Conservation (phyloP, 2,329 filamentous ascomycete species). For the Xylaria polymorpha region DNA sequence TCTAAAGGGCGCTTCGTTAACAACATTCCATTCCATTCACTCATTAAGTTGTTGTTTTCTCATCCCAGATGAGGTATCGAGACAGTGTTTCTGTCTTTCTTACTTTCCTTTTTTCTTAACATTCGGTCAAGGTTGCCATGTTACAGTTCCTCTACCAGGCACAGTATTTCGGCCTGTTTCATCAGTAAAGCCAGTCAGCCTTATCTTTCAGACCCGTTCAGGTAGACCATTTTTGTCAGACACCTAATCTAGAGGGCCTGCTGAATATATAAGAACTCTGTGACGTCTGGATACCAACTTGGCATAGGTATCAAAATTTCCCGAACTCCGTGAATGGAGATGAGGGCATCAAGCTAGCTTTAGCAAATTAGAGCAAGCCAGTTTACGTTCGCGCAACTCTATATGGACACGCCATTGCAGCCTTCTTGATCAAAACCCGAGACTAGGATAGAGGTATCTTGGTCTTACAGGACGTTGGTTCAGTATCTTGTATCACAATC, state of each 20-base stretch:
- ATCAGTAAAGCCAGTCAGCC: conserved; percentile 1
- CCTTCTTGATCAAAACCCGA: conserved; percentile 1
- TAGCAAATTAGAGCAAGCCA: not conserved
- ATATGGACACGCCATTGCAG: conserved; percentile 5
- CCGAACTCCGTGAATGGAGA: conserved; percentile 18
- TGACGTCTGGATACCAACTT: conserved; percentile 9
- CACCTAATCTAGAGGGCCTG: conserved; percentile 1
- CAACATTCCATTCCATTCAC: not conserved
- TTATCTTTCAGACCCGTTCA: not conserved
- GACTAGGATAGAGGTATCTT: not conserved
- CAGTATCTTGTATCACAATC: not conserved
- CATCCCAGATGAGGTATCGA: not conserved
- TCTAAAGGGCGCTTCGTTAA: not conserved
- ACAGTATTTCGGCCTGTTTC: conserved; percentile 6
- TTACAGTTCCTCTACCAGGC: not conserved
- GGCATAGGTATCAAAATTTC: conserved; percentile 4
- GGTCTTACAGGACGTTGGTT: not conserved
- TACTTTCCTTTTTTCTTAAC: not conserved
- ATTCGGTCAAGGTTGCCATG: conserved; percentile 17
- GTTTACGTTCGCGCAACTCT: not conserved
- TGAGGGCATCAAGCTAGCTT: not conserved
- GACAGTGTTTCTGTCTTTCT: conserved; percentile 10
- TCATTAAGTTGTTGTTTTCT: conserved; percentile 6
- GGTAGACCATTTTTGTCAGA: conserved; percentile 18
- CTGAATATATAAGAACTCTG: conserved; percentile 23